These are phyloP conservation scores for Primulina eburnea DNA, from an alignment of 257 asterid genomes.

Conservation along the genomic window DNA sequence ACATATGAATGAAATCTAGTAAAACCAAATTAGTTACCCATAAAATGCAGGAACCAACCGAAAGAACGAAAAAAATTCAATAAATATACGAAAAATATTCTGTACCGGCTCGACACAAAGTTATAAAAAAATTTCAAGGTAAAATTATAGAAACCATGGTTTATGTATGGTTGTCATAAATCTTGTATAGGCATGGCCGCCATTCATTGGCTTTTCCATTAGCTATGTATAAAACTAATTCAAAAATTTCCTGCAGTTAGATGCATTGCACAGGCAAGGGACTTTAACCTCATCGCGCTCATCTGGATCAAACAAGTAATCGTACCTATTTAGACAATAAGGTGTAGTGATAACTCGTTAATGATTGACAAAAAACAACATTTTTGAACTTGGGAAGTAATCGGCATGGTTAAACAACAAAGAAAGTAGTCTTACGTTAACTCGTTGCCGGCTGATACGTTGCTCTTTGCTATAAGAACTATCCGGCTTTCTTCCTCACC, in stretches of 20 bases:
- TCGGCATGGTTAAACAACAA: constrained; percentile 1
- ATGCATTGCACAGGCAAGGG: constrained; percentile 76
- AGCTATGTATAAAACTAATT: constrained; percentile 44
- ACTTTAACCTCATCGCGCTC: constrained; percentile 84
- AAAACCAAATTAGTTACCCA: too few species aligned
- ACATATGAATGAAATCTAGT: too few species aligned
- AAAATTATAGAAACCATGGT: background rate
- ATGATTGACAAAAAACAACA: background rate
- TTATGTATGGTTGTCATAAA: background rate
- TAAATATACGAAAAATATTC: background rate
- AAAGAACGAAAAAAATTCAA: background rate
- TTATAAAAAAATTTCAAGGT: too few species aligned
- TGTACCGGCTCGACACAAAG: background rate
- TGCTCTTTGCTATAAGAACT: constrained; percentile 77
- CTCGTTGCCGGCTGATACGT: constrained; percentile 78
- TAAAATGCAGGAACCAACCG: background rate
- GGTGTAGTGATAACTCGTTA: background rate
- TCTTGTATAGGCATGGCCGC: constrained; percentile 17
- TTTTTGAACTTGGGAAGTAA: background rate
- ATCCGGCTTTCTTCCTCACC: constrained; percentile 75
- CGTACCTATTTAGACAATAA: constrained; percentile 53
- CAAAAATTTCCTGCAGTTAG: constrained; percentile 78
- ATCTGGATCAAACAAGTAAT: constrained; percentile 85
- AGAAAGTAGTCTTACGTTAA: constrained; percentile 59
- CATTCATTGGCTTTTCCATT: constrained; percentile 5